Conservation (phyloP, 768 basidiomycete species). For the Chalciporus chontae region DNA sequence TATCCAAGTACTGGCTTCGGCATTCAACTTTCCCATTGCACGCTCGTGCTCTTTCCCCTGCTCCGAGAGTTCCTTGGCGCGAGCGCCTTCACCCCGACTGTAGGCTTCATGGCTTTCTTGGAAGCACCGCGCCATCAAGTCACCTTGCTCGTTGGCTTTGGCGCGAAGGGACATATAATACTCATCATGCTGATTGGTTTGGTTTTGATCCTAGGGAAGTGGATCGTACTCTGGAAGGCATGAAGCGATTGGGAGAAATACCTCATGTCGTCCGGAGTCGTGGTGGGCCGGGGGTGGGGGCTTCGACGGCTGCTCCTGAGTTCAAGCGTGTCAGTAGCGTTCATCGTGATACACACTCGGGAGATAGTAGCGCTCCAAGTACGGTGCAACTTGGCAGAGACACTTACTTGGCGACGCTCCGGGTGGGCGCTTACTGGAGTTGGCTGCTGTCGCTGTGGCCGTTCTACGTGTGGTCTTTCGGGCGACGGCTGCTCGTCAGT, state of each 20-base stretch:
- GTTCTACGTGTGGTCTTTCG: conserved; percentile 1
- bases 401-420: conserved; percentile 13
- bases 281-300: conserved; percentile 16
- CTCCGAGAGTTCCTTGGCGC: conserved; percentile 77
- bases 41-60: conserved; percentile 77
- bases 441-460: conserved; percentile 12
- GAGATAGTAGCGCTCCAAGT: background rate
- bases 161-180: conserved; percentile 70
- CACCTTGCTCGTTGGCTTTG: conserved; percentile 75
- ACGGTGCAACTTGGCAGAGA: background rate
- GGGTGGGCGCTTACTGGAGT: conserved; percentile 1
- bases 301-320: conserved; percentile 15
- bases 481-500: conserved; percentile 9
- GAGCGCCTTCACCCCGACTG: conserved; percentile 62
- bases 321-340: conserved; percentile 4
- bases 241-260: conserved; percentile 1
- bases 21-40: conserved; percentile 76
- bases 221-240: background rate
- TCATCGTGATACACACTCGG: background rate
- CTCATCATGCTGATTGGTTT: conserved; percentile 63
- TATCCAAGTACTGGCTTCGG: conserved; percentile 85
- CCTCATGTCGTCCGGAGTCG: conserved; percentile 16
- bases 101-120: conserved; percentile 77
- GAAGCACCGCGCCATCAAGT: conserved; percentile 70
- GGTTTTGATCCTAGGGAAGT: conserved; percentile 47